These are phyloP conservation scores for Mortierella hygrophila DNA, from an alignment of 192 early-diverging fungal species.

Conservation along the genomic window DNA sequence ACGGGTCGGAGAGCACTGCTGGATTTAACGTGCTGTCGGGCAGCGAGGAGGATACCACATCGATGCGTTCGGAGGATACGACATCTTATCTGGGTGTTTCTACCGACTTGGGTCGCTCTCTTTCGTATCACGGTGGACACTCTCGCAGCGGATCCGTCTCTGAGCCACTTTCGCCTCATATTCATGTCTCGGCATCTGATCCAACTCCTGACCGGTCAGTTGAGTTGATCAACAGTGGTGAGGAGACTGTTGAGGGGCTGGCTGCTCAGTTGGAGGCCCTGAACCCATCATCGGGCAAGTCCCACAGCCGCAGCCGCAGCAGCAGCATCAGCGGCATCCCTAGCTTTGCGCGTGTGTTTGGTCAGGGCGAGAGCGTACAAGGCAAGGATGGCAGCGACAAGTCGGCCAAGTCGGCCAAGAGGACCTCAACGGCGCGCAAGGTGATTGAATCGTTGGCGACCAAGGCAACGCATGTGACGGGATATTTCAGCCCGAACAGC, in stretches of 20 bases:
- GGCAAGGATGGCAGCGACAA: slow-evolving; percentile 14
- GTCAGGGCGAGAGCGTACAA: slow-evolving; percentile 10
- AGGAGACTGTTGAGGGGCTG: slow-evolving; percentile 25
- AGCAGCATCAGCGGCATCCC: slow-evolving; percentile 23
- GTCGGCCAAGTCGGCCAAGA: slow-evolving; percentile 19
- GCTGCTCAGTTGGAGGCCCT: slow-evolving; percentile 36
- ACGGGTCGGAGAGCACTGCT: slow-evolving; percentile 38
- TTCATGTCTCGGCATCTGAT: slow-evolving; percentile 26
- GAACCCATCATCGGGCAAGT: background rate
- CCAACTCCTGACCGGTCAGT: slow-evolving; percentile 38
- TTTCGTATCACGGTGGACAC: slow-evolving; percentile 10
- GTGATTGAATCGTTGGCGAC: slow-evolving; percentile 36
- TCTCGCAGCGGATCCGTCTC: background rate
- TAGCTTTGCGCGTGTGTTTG: slow-evolving; percentile 18
- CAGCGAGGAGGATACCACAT: slow-evolving; percentile 36
- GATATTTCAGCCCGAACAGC: slow-evolving; percentile 39
- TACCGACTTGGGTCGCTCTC: slow-evolving; percentile 17
- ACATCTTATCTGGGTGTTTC: slow-evolving; percentile 16
- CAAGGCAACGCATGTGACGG: slow-evolving; percentile 48
- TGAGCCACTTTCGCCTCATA: slow-evolving; percentile 19
- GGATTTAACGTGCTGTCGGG: slow-evolving; percentile 38
- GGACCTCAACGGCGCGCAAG: slow-evolving; percentile 47
- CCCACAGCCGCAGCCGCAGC: slow-evolving; percentile 13
- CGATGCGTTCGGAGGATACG: slow-evolving; percentile 18
- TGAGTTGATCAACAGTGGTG: slow-evolving; percentile 7